Percentiles rank a stretch among this genome's conserved stretches.
These are phyloP conservation scores for Nannizziopsis barbatae DNA, from an alignment of 2,329 filamentous ascomycete species.

Conservation along the genomic window DNA sequence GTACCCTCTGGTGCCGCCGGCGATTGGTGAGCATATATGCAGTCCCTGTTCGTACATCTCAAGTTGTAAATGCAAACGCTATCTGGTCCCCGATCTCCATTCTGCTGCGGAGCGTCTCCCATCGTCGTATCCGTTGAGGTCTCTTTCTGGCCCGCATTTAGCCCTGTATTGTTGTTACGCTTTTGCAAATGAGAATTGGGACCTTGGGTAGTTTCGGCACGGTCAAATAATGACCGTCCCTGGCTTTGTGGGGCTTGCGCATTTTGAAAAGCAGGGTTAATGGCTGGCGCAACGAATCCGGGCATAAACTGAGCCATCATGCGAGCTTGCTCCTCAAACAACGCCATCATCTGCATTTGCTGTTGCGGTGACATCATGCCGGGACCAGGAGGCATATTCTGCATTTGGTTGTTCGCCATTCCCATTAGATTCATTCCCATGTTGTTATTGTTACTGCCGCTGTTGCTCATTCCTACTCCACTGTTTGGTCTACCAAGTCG, in stretches of 20 bases:
- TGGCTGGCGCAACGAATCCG: slow-evolving; percentile 42
- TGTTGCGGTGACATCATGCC: slow-evolving; percentile 51
- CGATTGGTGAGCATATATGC: slow-evolving; percentile 88
- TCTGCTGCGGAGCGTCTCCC: slow-evolving; percentile 21
- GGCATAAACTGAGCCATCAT: slow-evolving; percentile 67
- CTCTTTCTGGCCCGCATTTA: slow-evolving; percentile 26
- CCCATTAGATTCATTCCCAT: slow-evolving; percentile 19
- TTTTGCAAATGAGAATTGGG: slow-evolving; percentile 10
- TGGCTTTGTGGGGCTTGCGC: slow-evolving; percentile 32
- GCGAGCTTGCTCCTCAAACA: slow-evolving; percentile 76
- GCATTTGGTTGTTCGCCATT: slow-evolving; percentile 21
- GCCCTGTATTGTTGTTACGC: slow-evolving; percentile 16
- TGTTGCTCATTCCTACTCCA: slow-evolving; percentile 23
- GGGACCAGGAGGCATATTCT: slow-evolving; percentile 36
- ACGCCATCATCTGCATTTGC: slow-evolving; percentile 61
- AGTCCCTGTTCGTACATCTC: slow-evolving; percentile 76
- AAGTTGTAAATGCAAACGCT: slow-evolving; percentile 83
- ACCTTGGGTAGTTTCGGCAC: slow-evolving; percentile 44
- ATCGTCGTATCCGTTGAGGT: slow-evolving; percentile 29
- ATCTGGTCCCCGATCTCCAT: slow-evolving; percentile 46
- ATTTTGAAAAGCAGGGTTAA: slow-evolving; percentile 45
- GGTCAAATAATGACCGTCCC: slow-evolving; percentile 60
- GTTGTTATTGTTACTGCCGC: background rate
- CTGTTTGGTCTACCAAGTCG: slow-evolving; percentile 27
- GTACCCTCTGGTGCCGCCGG: slow-evolving; percentile 71